These are phyloP conservation scores for Geotrichum histeridarum DNA, from an alignment of 1,139 yeast genomes.

Conservation along the genomic window DNA sequence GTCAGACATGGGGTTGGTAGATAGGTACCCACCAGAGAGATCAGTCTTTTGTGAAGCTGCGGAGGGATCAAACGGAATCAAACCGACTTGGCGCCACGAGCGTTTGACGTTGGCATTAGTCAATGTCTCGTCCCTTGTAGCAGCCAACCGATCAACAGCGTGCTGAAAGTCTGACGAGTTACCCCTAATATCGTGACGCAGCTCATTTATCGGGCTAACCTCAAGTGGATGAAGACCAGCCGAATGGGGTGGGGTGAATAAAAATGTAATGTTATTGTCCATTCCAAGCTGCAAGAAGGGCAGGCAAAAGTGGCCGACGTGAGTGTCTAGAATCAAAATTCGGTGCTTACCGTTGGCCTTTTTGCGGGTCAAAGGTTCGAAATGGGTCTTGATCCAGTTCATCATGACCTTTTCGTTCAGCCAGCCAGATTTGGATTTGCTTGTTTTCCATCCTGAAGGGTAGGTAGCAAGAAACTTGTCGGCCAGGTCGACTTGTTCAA, in stretches of 20 bases:
- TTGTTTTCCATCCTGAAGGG: conserved; percentile 9
- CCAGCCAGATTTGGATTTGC: conserved; percentile 18
- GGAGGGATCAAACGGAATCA: conserved; percentile 18
- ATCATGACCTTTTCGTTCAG: conserved; percentile 13
- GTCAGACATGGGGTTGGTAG: conserved; percentile 3
- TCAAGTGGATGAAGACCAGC: conserved; percentile 16
- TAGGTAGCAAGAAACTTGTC: conserved; percentile 9
- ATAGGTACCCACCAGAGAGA: not conserved
- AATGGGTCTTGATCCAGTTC: conserved; percentile 18
- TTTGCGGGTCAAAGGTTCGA: conserved; percentile 14
- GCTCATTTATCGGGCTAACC: conserved; percentile 2
- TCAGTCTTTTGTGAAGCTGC: not conserved
- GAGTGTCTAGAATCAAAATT: conserved; percentile 17
- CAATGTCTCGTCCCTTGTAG: conserved; percentile 5
- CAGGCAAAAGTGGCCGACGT: conserved; percentile 19
- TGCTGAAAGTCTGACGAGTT: conserved; percentile 6
- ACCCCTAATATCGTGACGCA: conserved; percentile 13
- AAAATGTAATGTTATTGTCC: conserved; percentile 16
- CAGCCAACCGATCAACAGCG: conserved; percentile 13
- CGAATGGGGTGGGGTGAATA: conserved; percentile 18
- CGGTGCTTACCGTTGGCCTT: conserved; percentile 18
- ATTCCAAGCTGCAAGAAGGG: conserved; percentile 17
- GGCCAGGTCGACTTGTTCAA: conserved; percentile 7
- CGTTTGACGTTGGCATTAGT: conserved; percentile 3
- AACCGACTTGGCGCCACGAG: conserved; percentile 16